phyloP scores from a whole-genome alignment of 306 rosid species.

The Malus domestica region DNA sequence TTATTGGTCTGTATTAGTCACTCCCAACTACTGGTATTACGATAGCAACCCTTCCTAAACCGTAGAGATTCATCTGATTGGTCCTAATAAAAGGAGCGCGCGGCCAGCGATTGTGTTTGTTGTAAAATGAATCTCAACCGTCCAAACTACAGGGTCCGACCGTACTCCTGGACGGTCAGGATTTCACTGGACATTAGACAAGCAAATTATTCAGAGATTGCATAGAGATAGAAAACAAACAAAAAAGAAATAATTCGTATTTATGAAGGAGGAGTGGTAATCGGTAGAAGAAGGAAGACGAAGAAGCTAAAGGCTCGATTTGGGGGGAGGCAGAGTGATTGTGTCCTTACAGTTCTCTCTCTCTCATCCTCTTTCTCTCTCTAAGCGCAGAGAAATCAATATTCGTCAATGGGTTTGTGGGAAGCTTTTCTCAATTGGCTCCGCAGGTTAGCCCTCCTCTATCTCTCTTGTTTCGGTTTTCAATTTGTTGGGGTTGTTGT shows the following conservation, averaged over 20 bases:
- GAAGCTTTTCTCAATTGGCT: conserved; percentile 87
- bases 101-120: background rate
- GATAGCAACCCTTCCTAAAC: background rate
- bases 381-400: background rate
- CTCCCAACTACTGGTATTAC: background rate
- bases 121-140: background rate
- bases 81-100: background rate
- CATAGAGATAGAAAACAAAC: background rate
- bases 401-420: conserved; percentile 63
- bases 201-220: background rate
- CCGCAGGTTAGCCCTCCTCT: conserved; percentile 40
- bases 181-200: background rate
- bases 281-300: conserved; percentile 7
- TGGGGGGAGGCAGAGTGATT: background rate
- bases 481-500: background rate
- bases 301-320: conserved; percentile 13
- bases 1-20: background rate
- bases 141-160: background rate
- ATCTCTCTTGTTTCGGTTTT: background rate
- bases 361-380: conserved; percentile 3
- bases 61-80: background rate
- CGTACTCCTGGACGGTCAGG: background rate
- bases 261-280: background rate
- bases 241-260: background rate
- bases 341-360: conserved; percentile 7